Evolutionary conservation across 352 stramenopile genomes (phyloP).

Genomic region (Phytophthora nicotianae): DNA sequence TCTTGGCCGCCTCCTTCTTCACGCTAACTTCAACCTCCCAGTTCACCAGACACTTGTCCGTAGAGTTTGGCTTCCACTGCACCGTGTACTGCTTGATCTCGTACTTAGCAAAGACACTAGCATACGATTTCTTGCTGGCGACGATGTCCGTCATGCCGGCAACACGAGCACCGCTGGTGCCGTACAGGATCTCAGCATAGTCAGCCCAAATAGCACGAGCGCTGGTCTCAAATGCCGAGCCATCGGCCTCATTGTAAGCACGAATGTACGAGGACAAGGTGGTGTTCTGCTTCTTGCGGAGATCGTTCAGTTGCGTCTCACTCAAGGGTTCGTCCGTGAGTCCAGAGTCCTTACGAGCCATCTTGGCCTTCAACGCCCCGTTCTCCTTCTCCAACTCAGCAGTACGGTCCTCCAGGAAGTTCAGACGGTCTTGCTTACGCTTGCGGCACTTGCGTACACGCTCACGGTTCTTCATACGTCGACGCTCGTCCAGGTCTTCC

Average conservation of each 20-base stretch:
- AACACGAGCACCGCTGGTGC: constrained; percentile 48
- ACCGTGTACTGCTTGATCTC: constrained; percentile 86
- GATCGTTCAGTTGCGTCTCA: constrained; percentile 71
- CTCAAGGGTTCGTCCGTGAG: constrained; percentile 50
- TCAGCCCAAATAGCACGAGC: constrained; percentile 65
- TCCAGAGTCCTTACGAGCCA: constrained; percentile 56
- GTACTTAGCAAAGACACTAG: constrained; percentile 73
- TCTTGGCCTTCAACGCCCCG: constrained; percentile 70
- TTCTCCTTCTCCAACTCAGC: constrained; percentile 88
- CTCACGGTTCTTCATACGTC: constrained; percentile 90
- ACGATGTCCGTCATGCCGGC: constrained; percentile 65
- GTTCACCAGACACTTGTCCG: constrained; percentile 77
- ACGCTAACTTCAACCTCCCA: constrained; percentile 74
- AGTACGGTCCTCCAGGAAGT: constrained; percentile 87
- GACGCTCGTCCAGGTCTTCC: constrained; percentile 84
- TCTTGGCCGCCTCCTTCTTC: constrained; percentile 51
- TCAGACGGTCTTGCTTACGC: constrained; percentile 87
- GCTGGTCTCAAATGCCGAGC: constrained; percentile 55
- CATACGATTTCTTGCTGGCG: constrained; percentile 60
- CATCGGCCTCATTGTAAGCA: constrained; percentile 71
- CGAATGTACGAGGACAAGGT: constrained; percentile 74
- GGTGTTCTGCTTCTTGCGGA: constrained; percentile 84
- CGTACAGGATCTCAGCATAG: constrained; percentile 75
- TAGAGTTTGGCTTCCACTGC: constrained; percentile 72
- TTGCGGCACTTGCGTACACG: constrained; percentile 90